Evolutionary conservation across 257 asterid species (phyloP), one percentile per base, ranked within the genome.

Genomic region (Plantago major): DNA sequence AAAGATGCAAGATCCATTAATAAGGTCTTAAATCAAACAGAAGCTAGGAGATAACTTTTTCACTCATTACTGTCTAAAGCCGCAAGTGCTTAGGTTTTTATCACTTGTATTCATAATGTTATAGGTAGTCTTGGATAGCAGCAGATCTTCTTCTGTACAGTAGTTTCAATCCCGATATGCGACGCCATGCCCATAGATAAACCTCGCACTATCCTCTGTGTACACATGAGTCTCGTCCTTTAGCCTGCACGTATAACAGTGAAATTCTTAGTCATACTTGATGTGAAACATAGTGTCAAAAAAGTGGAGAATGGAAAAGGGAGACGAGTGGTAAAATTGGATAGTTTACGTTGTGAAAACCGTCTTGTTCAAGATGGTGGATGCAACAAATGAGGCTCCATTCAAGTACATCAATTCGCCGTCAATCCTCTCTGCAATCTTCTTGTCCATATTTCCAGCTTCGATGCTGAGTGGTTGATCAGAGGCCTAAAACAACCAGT

Each of bases 141-240:
- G 40, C 40, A 33, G 50, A 42, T 52, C 4, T 51, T 48, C 67
- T 57, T 70, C 49, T 72, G 63, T 73, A 71, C 78, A 74, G 66
- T 9, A 22, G 51, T 22, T 10, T 85, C 82, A 88, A 78, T 68
- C 76, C 68, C 88, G 77, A 59, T 70, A 82, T 6, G 87, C 94
- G 10, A 88, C 78, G 6, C 99, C 99, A 52, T 86, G 99, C 4
- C 97, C 99, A 28, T 85, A 90, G 72, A 92, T 86, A 75, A 92
- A 92, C 89, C 96, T 86, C 46, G 99, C 99, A 55, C 79, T 87
- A 17, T 89, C 89, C 84, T 92, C 97, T 3, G 97, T 71, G 71
- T 92, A 92, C n/a, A 89, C 95, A 53, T 92, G 99, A 56, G 68
- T 89, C 81, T 92, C 99, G 61, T 81, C 86, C 82, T 82, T 84